Base-by-base conservation (phyloP, 805 yeast species). In the Pichia nakasei region DNA sequence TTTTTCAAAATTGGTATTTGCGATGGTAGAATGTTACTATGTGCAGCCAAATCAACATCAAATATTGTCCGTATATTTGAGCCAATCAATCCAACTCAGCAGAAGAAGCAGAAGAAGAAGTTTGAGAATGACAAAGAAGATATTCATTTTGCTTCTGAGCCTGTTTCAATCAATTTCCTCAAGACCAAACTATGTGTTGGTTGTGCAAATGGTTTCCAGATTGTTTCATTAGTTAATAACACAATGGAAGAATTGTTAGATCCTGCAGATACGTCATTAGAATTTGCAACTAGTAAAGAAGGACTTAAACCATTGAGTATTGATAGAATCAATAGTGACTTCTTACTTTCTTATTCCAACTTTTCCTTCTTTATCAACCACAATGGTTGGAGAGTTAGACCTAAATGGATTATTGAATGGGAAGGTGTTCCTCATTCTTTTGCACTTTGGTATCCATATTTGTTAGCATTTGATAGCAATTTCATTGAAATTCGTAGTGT, bases 181-280 rank as follows among this genome's bases (percentile, higher is more conserved):
- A 86, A 88, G 59, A 80, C 89, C 4, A 85, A 83, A 56, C 67
- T 93, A 49, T 91, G 97, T 68, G 84, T 93, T 51, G 98, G 98
- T 22, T 93, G 98, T 57, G 82, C 95, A 24, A 86, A 83, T 60
- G 98, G 98, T 0, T 93, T 93, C 68, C 97, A 93, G 66, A 87
- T 93, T 56, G 88, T 93, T 32, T 83, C 94, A 17, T 69, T 89
- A 36, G 85, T 83, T 48, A 85, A 83, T 42, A 82, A 85, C 47
- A 85, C 80, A 47, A 87, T 85, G 63, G 97, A 93, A 64, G 80
- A 93, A 9, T 74, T 93, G 41, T 69, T 93, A 54, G 97, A 93
- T 65, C 96, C 96, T n/a, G 98, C 97, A 0, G 98, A 93, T 58
- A 94, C 97, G 0, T 87, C 97, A 18, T 70, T 93, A 43, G 98